These are phyloP conservation scores for Phytopythium aichiense DNA, from an alignment of 352 stramenopile species.

Conservation along the genomic window DNA sequence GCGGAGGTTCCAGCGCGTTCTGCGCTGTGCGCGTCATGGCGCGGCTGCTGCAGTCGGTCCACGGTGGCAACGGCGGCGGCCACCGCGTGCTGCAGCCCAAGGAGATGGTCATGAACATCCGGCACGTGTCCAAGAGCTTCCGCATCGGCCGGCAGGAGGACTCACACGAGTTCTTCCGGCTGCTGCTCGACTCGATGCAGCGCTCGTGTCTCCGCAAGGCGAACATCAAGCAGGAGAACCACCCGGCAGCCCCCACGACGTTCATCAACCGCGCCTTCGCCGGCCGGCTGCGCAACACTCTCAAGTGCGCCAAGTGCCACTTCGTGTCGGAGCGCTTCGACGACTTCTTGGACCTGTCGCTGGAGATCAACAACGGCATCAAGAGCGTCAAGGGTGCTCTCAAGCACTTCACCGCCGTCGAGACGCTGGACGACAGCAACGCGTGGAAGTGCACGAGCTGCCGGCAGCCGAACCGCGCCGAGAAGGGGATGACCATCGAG, in stretches of 20 bases:
- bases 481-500: slow-evolving; percentile 83
- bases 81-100: slow-evolving; percentile 63
- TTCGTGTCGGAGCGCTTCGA: slow-evolving; percentile 81
- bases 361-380: slow-evolving; percentile 81
- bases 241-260: slow-evolving; percentile 57
- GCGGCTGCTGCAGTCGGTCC: slow-evolving; percentile 59
- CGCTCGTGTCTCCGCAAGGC: slow-evolving; percentile 64
- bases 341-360: slow-evolving; percentile 86
- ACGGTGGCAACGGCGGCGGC: slow-evolving; percentile 22
- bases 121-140: slow-evolving; percentile 82
- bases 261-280: slow-evolving; percentile 85
- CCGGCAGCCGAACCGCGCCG: slow-evolving; percentile 64
- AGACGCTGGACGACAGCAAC: slow-evolving; percentile 82
- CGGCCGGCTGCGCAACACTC: slow-evolving; percentile 74
- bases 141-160: slow-evolving; percentile 89
- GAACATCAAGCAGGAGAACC: slow-evolving; percentile 64
- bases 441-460: slow-evolving; percentile 85
- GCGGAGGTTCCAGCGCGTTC: slow-evolving; percentile 28
- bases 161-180: slow-evolving; percentile 90
- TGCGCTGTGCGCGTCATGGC: slow-evolving; percentile 63
- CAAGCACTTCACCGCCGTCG: slow-evolving; percentile 75
- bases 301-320: slow-evolving; percentile 83
- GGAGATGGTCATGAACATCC: slow-evolving; percentile 83
- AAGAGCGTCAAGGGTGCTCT: slow-evolving; percentile 71
- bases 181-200: slow-evolving; percentile 87